phyloP scores from a whole-genome alignment of 371 early-diverging fungal genomes.

The Syncephalastrum contaminatum region DNA sequence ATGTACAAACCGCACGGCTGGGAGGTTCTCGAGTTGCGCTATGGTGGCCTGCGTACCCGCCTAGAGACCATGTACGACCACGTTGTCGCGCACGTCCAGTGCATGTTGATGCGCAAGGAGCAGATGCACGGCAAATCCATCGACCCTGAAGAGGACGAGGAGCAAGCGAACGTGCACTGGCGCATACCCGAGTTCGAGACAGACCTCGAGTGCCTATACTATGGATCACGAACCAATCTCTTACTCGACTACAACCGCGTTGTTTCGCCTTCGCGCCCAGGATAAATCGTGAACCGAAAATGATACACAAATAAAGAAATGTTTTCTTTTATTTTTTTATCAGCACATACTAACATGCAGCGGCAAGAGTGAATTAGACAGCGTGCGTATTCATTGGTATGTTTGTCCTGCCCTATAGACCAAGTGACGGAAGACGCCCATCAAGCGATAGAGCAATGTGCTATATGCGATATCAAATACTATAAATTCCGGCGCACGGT shows the following conservation, averaged over 20 bases:
- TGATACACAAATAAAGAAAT: not conserved
- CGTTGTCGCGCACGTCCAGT: constrained; percentile 60
- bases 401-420: no score
- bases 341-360: no score
- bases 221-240: constrained; percentile 60
- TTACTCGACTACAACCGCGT: constrained; percentile 71
- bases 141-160: constrained; percentile 28
- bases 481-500: no score
- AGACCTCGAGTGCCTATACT: constrained; percentile 61
- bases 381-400: no score
- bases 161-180: constrained; percentile 40
- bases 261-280: constrained; percentile 62
- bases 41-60: constrained; percentile 76
- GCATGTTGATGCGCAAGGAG: constrained; percentile 29
- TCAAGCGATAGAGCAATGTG: no score
- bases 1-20: constrained; percentile 85
- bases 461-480: no score
- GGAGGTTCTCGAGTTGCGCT: constrained; percentile 81
- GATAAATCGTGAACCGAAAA: constrained; percentile 19
- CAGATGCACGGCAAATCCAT: constrained; percentile 13
- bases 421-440: no score
- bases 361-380: no score
- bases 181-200: constrained; percentile 70
- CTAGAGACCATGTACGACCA: constrained; percentile 76
- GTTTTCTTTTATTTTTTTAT: no score